Evolutionary conservation across 495 filamentous ascomycete species (phyloP).

Genomic region (Annulohypoxylon stygium): DNA sequence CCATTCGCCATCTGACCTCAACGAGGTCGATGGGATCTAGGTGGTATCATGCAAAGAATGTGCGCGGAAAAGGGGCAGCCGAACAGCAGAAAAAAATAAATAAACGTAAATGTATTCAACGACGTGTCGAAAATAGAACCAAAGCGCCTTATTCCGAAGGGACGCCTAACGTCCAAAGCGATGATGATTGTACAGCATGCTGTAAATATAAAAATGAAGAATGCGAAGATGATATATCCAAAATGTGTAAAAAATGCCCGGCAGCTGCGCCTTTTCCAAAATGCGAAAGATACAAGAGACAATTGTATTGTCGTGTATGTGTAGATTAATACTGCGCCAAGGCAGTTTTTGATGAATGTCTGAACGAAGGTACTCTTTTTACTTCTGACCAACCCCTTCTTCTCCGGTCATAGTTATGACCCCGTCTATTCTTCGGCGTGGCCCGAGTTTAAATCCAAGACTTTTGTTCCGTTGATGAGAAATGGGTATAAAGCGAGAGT

Average conservation of each 20-base stretch:
- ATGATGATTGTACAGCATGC: slow-evolving; percentile 42
- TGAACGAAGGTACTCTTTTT: slow-evolving; percentile 23
- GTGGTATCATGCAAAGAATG: slow-evolving; percentile 49
- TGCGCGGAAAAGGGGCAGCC: slow-evolving; percentile 35
- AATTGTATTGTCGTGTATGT: slow-evolving; percentile 26
- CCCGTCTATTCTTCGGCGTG: slow-evolving; percentile 40
- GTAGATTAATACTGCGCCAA: slow-evolving; percentile 33
- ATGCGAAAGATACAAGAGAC: slow-evolving; percentile 41
- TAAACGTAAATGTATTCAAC: slow-evolving; percentile 15
- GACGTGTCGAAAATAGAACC: slow-evolving; percentile 28
- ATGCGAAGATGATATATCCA: slow-evolving; percentile 42
- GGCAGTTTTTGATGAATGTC: slow-evolving; percentile 35
- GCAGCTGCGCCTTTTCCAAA: slow-evolving; percentile 45
- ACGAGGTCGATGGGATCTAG: slow-evolving; percentile 33
- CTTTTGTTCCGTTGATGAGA: slow-evolving; percentile 42
- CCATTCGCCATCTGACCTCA: slow-evolving; percentile 23
- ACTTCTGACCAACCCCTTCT: slow-evolving; percentile 23
- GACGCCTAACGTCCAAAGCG: slow-evolving; percentile 41
- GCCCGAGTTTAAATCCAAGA: slow-evolving; percentile 35
- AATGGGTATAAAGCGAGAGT: slow-evolving; percentile 47
- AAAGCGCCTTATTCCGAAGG: slow-evolving; percentile 17
- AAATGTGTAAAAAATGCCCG: slow-evolving; percentile 25
- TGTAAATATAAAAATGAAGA: slow-evolving; percentile 32
- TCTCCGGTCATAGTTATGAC: slow-evolving; percentile 23
- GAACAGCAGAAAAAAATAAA: slow-evolving; percentile 17